A percentile compares a stretch with the other conserved stretches of the same genome.
Conservation (phyloP, 371 early-diverging fungal genomes). For the Actinomortierella ambigua region DNA sequence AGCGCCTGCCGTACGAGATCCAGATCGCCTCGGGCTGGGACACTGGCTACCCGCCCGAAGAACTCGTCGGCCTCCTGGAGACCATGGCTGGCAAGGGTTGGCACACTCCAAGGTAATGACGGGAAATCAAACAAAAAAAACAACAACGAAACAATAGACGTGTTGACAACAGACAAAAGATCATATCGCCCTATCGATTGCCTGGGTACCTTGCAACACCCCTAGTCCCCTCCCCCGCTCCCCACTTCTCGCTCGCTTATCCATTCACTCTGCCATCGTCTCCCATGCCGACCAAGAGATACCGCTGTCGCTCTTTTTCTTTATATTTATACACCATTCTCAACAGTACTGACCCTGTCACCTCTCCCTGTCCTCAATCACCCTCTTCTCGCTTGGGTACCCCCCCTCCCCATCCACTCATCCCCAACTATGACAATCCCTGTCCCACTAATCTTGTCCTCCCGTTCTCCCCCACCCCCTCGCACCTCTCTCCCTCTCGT, state of each 20-base stretch:
- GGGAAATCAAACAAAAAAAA: background rate
- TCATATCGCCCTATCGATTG: background rate
- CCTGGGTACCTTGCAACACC: background rate
- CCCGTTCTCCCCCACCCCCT: no score
- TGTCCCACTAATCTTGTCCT: no score
- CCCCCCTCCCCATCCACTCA: no score
- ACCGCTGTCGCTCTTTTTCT: no score
- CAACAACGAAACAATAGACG: background rate
- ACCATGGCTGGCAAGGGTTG: conserved; percentile 58
- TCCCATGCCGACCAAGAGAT: no score
- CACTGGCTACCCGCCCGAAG: conserved; percentile 55
- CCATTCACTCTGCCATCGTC: background rate
- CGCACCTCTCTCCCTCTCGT: no score
- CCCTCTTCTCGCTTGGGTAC: no score
- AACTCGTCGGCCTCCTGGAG: conserved; percentile 49
- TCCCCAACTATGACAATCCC: no score
- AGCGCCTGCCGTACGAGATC: conserved; percentile 52
- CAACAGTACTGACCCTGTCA: no score
- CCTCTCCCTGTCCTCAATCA: no score
- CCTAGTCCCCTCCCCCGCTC: background rate
- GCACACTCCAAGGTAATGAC: conserved; percentile 57
- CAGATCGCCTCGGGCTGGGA: conserved; percentile 57
- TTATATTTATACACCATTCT: no score
- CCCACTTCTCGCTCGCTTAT: background rate
- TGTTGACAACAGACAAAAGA: background rate